Evolutionary conservation across 768 basidiomycete species (phyloP).

Genomic region (Tricholoma saponaceum): DNA sequence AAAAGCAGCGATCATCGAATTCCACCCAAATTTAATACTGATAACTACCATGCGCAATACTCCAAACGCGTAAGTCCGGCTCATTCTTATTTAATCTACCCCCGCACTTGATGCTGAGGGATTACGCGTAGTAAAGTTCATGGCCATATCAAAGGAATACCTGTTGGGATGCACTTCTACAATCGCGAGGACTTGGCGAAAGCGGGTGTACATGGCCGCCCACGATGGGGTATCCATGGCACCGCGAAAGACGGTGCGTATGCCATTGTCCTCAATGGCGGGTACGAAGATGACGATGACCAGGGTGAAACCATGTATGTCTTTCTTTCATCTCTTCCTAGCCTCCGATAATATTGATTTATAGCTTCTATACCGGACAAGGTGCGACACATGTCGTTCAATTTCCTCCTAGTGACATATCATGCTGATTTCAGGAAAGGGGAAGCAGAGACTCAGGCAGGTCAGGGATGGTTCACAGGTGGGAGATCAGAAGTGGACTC

Average conservation of each 20-base stretch:
- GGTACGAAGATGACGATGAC: constrained; percentile 4
- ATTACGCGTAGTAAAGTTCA: not conserved
- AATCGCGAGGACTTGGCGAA: not conserved
- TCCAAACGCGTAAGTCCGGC: not conserved
- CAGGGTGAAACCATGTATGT: constrained; percentile 2
- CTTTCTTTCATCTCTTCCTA: not conserved
- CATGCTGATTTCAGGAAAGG: not conserved
- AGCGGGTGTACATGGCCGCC: not conserved
- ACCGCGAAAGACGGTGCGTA: constrained; percentile 1
- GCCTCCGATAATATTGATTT: not conserved
- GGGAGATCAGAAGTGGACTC: constrained; percentile 5
- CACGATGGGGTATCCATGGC: constrained; percentile 1
- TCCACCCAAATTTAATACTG: too few relatives aligned
- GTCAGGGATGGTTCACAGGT: not conserved
- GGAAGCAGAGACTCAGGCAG: not conserved
- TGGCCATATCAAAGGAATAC: not conserved
- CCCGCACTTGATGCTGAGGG: not conserved
- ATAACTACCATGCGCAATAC: too few relatives aligned
- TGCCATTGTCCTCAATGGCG: not conserved
- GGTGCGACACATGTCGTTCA: not conserved
- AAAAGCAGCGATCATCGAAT: too few relatives aligned
- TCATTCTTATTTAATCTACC: not conserved
- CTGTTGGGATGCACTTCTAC: not conserved
- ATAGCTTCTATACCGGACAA: constrained; percentile 4
- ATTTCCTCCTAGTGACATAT: not conserved